Conservation (phyloP, 768 basidiomycete species). For the Gyrodon lividus region DNA sequence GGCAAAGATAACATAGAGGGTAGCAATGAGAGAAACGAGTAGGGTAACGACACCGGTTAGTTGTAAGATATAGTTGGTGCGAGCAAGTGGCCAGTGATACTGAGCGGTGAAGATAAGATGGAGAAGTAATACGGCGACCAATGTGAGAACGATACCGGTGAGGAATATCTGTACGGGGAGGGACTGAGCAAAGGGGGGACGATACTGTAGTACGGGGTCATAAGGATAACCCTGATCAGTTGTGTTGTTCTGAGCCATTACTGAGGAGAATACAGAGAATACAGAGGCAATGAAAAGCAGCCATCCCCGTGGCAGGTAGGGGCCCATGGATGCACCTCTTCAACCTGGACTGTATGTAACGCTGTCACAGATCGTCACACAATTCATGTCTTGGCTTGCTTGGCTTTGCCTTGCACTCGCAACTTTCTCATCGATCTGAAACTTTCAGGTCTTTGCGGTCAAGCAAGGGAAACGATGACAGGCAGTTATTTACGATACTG, state of each 20-base stretch:
- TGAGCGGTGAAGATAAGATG: conserved; percentile 94
- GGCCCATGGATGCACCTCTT: background rate
- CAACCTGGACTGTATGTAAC: background rate
- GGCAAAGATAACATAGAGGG: conserved; percentile 70
- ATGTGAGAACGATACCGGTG: conserved; percentile 80
- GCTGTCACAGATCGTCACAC: background rate
- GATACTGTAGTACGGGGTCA: conserved; percentile 77
- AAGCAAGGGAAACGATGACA: too few species aligned
- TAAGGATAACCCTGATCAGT: conserved; percentile 11
- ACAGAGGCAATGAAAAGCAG: background rate
- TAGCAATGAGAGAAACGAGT: conserved; percentile 74
- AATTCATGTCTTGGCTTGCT: background rate
- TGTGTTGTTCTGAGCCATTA: conserved; percentile 21
- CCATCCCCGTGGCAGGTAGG: background rate
- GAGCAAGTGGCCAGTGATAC: conserved; percentile 93
- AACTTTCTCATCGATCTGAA: too few species aligned
- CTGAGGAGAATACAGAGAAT: conserved; percentile 9
- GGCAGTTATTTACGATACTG: too few species aligned
- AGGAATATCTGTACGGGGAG: conserved; percentile 90
- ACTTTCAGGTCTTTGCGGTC: too few species aligned
- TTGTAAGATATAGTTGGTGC: conserved; percentile 89
- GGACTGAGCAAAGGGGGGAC: conserved; percentile 82
- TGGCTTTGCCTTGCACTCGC: background rate
- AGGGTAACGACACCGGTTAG: conserved; percentile 79
- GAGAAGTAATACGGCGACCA: conserved; percentile 81